phyloP scores from a whole-genome alignment of 2,329 filamentous ascomycete species.

The Colletotrichum trifolii region DNA sequence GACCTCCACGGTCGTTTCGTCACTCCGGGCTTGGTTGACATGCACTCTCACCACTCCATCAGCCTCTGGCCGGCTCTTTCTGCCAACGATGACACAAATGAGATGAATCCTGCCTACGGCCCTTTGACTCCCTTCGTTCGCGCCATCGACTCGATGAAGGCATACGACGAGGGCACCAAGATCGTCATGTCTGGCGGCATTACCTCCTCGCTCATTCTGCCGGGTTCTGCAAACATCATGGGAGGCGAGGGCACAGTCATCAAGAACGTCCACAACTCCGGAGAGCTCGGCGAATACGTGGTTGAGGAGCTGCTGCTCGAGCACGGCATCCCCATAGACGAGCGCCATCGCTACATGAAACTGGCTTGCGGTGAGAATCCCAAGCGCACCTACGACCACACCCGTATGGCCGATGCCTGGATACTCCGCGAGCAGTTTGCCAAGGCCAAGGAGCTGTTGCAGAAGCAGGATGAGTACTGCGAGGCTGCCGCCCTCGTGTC shows the following conservation, averaged over 20 bases:
- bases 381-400: slow-evolving; percentile 49
- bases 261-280: slow-evolving; percentile 51
- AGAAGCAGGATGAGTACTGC: slow-evolving; percentile 48
- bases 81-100: slow-evolving; percentile 50
- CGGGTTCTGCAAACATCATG: slow-evolving; percentile 57
- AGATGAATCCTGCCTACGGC: slow-evolving; percentile 45
- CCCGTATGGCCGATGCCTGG: slow-evolving; percentile 53
- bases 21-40: slow-evolving; percentile 57
- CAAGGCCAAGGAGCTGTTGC: slow-evolving; percentile 48
- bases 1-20: slow-evolving; percentile 52
- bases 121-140: slow-evolving; percentile 52
- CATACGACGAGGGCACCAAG: slow-evolving; percentile 50
- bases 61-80: slow-evolving; percentile 47
- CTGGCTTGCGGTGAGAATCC: slow-evolving; percentile 60
- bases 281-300: slow-evolving; percentile 49
- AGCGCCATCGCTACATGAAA: slow-evolving; percentile 54
- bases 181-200: slow-evolving; percentile 57
- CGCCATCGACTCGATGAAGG: slow-evolving; percentile 53
- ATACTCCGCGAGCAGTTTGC: slow-evolving; percentile 52
- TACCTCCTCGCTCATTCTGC: slow-evolving; percentile 57
- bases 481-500: slow-evolving; percentile 40
- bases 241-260: slow-evolving; percentile 56
- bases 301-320: slow-evolving; percentile 56
- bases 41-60: slow-evolving; percentile 56
- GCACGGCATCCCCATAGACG: slow-evolving; percentile 46